Evolutionary conservation across 176 grass and related monocot species (phyloP), one percentile per base, ranked within the genome.

Genomic region (Musa acuminata): DNA sequence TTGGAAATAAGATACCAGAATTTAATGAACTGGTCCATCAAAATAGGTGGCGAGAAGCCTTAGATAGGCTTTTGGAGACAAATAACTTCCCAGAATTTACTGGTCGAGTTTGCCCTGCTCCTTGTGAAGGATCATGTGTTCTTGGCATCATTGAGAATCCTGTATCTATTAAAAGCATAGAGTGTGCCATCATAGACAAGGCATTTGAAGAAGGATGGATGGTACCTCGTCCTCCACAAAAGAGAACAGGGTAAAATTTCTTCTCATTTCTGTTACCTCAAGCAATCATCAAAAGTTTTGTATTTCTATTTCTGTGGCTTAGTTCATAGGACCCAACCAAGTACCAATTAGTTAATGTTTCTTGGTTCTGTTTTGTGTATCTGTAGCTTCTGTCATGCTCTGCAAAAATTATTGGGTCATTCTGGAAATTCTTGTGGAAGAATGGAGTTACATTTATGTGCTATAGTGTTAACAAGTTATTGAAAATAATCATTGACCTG

Each of bases 51-150:
- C 86, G 76, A 0, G 96, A 94, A 84, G 96, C 96, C 74, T 80
- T 99, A 69, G 96, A 99, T 83, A 86, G 96, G 48, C 81, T 99
- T 54, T 76, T 95, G 0, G 96, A 99, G 88, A 99, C 96, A 65
- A 99, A 99, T 72, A 99, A 99, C 77, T 99, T 99, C 66, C 96
- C 96, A 27, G 96, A 99, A 82, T 99, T 99, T 78, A 99, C 96
- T 78, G 96, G 96, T 67, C 83, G 96, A 76, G 96, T 99, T 24
- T 99, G 96, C 72, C 96, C 96, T 63, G 96, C 96, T 76, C 91
- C 96, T 69, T 99, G 96, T 80, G 96, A 99, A 81, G 96, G 96
- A 8, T 94, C 96, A 52, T 99, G 96, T 59, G 96, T 99, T 77
- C 96, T 99, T 77, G 96, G 96, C 20, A 99, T 99, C 55, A 99